Evolutionary conservation across 352 stramenopile genomes (phyloP), one percentile per base, ranked within the genome.

Genomic region (Pythium guiyangense): DNA sequence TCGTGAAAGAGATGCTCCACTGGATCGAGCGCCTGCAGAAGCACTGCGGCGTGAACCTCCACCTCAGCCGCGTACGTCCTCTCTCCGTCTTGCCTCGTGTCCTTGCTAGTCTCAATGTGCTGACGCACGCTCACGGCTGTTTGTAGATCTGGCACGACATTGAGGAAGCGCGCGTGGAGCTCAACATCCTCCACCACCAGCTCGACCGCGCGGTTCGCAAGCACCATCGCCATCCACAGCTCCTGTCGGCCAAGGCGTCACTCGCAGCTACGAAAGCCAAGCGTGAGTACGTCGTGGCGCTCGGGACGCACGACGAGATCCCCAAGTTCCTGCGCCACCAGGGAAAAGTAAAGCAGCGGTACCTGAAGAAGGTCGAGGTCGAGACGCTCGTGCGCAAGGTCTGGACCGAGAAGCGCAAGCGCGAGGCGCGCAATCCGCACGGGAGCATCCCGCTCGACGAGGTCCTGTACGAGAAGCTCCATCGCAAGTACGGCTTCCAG

Each of bases 11-110:
- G 54, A 84, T 92, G 63, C 27, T 89, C 11, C 73, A 88, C 52
- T 92, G 82, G 79, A 87, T 92, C 27, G 79, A 90, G 46, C 77
- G 77, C 2, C 71, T 92, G 6, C 82, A 92, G 42, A 89, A 89
- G 49, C 79, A 90, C 56, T 90, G 79, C 43, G 79, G 77, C 14
- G 79, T 90, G 2, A 92, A 87, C 55, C 62, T 92, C 1, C 73
- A 90, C 43, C 63, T 92, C 2, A 88, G 73, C 63, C 71, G 77
- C n/a, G 82, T 92, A 63, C 6, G 65, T 63, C 5, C 49, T 15
- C 15, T 53, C 27, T 14, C 12, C 35, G 6, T 25, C 6, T 40
- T 45, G 31, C 12, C 25, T 18, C n/a, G 39, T 48, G 0, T 12
- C 15, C 47, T 20, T 35, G 1, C 18, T 37, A 56, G 12, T 44